A percentile compares a stretch with the other conserved stretches of the same genome.
Evolutionary conservation across 2,329 filamentous ascomycete genomes (phyloP).

Genomic region (Hypoxylon rubiginosum): DNA sequence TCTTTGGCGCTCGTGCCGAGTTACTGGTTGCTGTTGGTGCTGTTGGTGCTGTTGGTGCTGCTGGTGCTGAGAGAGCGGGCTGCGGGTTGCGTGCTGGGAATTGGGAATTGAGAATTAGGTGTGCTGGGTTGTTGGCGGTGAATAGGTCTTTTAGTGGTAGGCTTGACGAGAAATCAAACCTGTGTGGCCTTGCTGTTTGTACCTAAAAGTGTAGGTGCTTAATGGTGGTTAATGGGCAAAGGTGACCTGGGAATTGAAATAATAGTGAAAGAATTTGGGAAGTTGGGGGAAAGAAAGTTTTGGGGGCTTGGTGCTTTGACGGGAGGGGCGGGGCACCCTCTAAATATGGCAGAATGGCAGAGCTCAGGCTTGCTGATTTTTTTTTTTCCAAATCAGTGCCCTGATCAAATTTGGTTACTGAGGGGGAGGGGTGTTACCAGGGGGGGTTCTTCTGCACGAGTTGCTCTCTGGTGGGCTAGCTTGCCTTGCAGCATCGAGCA

Average conservation of each 20-base stretch:
- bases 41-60: too few species aligned
- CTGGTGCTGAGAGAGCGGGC: background rate
- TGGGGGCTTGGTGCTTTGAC: slow-evolving; percentile 43
- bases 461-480: slow-evolving; percentile 28
- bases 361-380: slow-evolving; percentile 48
- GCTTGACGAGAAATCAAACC: background rate
- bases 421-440: slow-evolving; percentile 36
- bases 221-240: background rate
- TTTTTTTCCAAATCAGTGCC: slow-evolving; percentile 42
- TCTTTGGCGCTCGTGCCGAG: background rate
- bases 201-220: slow-evolving; percentile 1
- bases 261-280: slow-evolving; percentile 38
- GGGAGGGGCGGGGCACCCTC: slow-evolving; percentile 47
- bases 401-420: slow-evolving; percentile 33
- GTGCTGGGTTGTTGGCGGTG: background rate
- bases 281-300: slow-evolving; percentile 46
- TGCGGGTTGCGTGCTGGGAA: background rate
- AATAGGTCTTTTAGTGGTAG: background rate
- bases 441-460: slow-evolving; percentile 27
- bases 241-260: slow-evolving; percentile 4
- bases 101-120: too few species aligned
- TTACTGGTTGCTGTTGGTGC: too few species aligned
- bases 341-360: slow-evolving; percentile 47
- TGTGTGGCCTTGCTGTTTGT: background rate
- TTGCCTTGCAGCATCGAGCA: slow-evolving; percentile 14